These are phyloP conservation scores for Notholithocarpus densiflorus DNA, from an alignment of 306 rosid genomes.

Conservation along the genomic window DNA sequence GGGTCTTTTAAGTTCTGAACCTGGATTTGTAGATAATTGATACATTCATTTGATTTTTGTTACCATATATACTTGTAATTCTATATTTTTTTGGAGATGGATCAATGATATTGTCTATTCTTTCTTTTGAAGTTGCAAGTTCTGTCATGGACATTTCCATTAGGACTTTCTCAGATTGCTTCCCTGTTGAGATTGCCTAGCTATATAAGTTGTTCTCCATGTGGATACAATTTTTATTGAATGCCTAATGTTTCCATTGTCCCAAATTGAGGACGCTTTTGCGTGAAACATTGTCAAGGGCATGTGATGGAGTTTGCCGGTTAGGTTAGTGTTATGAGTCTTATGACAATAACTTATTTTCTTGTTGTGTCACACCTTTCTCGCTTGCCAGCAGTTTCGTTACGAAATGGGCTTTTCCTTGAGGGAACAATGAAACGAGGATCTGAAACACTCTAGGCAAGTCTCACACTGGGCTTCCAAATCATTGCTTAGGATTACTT, in stretches of 20 bases:
- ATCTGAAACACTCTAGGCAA: too few relatives aligned
- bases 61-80: slow-evolving; percentile 18
- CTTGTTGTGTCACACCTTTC: neutral
- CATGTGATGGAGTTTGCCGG: neutral
- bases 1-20: slow-evolving; percentile 46
- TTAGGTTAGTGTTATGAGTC: neutral
- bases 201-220: neutral
- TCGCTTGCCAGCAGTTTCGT: neutral
- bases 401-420: neutral
- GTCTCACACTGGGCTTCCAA: too few relatives aligned
- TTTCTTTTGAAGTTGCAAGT: slow-evolving; percentile 11
- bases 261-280: too few relatives aligned
- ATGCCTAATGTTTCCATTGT: too few relatives aligned
- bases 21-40: slow-evolving; percentile 45
- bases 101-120: slow-evolving; percentile 11
- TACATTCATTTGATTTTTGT: slow-evolving; percentile 6
- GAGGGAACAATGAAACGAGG: neutral
- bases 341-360: neutral
- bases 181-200: neutral
- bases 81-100: slow-evolving; percentile 19
- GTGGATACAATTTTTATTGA: neutral
- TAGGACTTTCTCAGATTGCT: slow-evolving; percentile 5
- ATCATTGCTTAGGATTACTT: too few relatives aligned
- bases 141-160: neutral
- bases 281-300: neutral